Percentiles rank a stretch among this genome's conserved stretches.
Conservation (phyloP, 306 rosid genomes). For the Cicer chorassanicum region DNA sequence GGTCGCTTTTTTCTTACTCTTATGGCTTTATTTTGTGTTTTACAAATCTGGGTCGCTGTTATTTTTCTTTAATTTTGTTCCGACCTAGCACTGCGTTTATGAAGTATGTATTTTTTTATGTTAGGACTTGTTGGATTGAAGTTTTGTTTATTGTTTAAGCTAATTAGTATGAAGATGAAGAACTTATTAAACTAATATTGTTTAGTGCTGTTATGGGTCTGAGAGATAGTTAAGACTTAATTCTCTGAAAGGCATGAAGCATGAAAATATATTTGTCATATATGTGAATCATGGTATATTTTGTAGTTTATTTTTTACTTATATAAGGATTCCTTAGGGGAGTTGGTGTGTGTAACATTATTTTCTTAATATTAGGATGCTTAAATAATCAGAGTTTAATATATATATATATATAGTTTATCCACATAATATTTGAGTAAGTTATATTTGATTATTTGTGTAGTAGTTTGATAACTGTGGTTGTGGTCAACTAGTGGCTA, state of each 20-base stretch:
- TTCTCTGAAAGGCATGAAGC: neutral
- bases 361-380: conserved; percentile 26
- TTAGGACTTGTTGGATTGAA: neutral
- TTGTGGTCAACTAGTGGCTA: too few species aligned
- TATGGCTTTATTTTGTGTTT: conserved; percentile 7
- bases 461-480: too few species aligned
- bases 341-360: conserved; percentile 12
- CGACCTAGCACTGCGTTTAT: too few species aligned
- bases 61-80: neutral
- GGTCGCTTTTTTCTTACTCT: conserved; percentile 48
- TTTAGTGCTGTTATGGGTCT: conserved; percentile 5
- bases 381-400: conserved; percentile 1
- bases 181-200: neutral
- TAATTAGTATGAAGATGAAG: neutral
- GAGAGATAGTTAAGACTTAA: conserved; percentile 1
- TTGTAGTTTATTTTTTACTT: neutral
- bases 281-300: conserved; percentile 2
- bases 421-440: neutral
- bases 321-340: neutral
- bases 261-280: neutral
- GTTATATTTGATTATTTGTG: too few species aligned
- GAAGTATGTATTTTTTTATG: neutral
- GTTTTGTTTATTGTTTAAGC: neutral
- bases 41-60: conserved; percentile 28
- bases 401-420: neutral